phyloP scores from a whole-genome alignment of 1,139 yeast genomes.

The Saccharomyces hybrid region DNA sequence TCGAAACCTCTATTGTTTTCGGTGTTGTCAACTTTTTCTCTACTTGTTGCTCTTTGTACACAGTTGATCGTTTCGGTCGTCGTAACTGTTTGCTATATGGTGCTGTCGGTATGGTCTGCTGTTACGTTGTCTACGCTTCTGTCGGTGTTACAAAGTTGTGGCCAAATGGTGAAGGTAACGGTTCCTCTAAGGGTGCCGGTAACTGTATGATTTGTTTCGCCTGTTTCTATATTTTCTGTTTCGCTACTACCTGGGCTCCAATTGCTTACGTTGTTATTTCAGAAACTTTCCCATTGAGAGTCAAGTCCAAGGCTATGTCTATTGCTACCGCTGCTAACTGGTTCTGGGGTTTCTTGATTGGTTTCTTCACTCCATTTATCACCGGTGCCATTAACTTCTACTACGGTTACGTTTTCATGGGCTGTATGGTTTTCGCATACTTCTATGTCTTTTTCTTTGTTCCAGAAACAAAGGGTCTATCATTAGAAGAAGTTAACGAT shows the following conservation, averaged over 20 bases:
- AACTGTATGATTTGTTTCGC: constrained; percentile 70
- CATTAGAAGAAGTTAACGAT: constrained; percentile 63
- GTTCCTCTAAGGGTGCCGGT: constrained; percentile 49
- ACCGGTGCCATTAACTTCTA: constrained; percentile 34
- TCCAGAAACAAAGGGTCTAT: constrained; percentile 60
- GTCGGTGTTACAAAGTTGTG: constrained; percentile 59
- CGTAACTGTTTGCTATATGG: constrained; percentile 57
- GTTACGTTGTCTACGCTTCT: constrained; percentile 57
- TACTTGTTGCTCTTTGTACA: constrained; percentile 56
- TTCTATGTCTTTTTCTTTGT: constrained; percentile 57
- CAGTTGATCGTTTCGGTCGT: constrained; percentile 63
- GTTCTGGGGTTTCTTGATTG: constrained; percentile 68
- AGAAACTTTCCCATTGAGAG: constrained; percentile 69
- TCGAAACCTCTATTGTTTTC: constrained; percentile 62
- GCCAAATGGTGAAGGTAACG: constrained; percentile 45
- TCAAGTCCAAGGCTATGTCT: constrained; percentile 69
- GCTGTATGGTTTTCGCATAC: constrained; percentile 51
- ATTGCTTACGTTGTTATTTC: constrained; percentile 62
- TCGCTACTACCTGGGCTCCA: constrained; percentile 83
- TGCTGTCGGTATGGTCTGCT: constrained; percentile 52
- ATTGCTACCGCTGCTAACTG: constrained; percentile 65
- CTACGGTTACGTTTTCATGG: constrained; percentile 68
- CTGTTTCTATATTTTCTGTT: constrained; percentile 68
- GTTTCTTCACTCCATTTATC: constrained; percentile 66
- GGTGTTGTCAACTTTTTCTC: constrained; percentile 73